Base-by-base conservation (phyloP, 192 early-diverging fungal species). In the Physocladia obscura region DNA sequence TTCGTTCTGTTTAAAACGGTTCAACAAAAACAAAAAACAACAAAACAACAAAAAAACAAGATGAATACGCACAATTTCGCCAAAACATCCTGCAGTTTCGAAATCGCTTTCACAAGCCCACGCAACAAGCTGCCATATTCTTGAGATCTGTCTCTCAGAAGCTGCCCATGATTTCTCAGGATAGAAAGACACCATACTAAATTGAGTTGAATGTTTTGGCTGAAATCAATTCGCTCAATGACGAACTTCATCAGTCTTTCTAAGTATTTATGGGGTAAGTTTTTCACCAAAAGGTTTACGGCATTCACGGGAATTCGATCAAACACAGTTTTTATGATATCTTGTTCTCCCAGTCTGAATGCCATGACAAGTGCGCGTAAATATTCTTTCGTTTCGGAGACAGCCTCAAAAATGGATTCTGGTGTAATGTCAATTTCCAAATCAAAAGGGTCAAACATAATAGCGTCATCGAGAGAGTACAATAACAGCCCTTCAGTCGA, bases 381-480 rank as follows among this genome's bases (percentile, higher is more conserved):
- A 77, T 94, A 94, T 47, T 98, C 93, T 69, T 86, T 76, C 44
- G 83, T 82, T 26, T 83, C 82, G 2, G 29, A 26, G 30, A 95
- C 74, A n/a, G 90, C 87, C 55, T 87, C 89, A 30, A 88, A 61
- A 27, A 96, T 90, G 0, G 91, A 82, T 24, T 89, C 90, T 0
- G 98, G 96, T 1, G 96, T 98, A 32, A 99, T 93, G 72, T 97
- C 92, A 34, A 96, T 87, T 70, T 98, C 96, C 2, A 99, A 87
- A 79, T 99, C 95, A 77, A 95, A 98, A 24, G 98, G 98, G 77
- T 99, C 98, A 75, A 99, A 99, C 57, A 91, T 64, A 24, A 98
- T 79, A 1, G 84, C 83, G 49, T 98, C 93, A 73, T 99, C 98
- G 36, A 99, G 79, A 17, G 94, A 92, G 80, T 98, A 99, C 49